Evolutionary conservation across 2,329 filamentous ascomycete species (phyloP), one percentile per base, ranked within the genome.

Genomic region (Chalara sp.): DNA sequence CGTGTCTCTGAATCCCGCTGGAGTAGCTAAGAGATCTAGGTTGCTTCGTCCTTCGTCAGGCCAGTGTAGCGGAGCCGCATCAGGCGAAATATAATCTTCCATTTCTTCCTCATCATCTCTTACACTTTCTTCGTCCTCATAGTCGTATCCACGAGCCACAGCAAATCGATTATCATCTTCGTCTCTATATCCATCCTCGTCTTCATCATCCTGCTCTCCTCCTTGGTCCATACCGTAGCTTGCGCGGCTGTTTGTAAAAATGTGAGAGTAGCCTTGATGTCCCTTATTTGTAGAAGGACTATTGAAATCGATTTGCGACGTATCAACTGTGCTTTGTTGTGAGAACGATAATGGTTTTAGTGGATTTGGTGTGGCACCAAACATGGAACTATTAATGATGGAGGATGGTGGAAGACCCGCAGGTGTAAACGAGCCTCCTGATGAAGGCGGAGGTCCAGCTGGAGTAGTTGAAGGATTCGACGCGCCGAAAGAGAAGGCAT

Each of bases 401-500:
- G 70, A 70, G 6, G 73, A 72, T 31, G 76, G 75, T 44, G 77
- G 77, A 42, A 70, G 71, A 3, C 75, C 78, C 51, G 72, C 70
- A 32, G 79, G 79, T 28, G 78, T 81, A 49, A 79, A 79, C n/a
- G 78, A 80, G 54, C 65, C 65, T 30, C 69, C 67, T 52, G 69
- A 71, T 32, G 75, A 76, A 30, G 77, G 78, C 1, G 79, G 78
- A 52, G 70, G 72, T 40, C 77, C 79, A 44, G 76, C 76, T 48
- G 79, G 79, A 12, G 79, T 82, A 21, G 77, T 80, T 5, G 79
- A 81, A 43, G 75, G 69, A 40, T 67, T 65, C 40, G 61, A 58
- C 40, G 53, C 54, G 32, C 57, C 61, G 51, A 65, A 66, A 40
- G 51, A 56, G 52, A 58, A 60, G 30, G 45, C 45, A 43, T 59